Conservation (phyloP, 331 rosid genomes). For the Acacia pycnantha region DNA sequence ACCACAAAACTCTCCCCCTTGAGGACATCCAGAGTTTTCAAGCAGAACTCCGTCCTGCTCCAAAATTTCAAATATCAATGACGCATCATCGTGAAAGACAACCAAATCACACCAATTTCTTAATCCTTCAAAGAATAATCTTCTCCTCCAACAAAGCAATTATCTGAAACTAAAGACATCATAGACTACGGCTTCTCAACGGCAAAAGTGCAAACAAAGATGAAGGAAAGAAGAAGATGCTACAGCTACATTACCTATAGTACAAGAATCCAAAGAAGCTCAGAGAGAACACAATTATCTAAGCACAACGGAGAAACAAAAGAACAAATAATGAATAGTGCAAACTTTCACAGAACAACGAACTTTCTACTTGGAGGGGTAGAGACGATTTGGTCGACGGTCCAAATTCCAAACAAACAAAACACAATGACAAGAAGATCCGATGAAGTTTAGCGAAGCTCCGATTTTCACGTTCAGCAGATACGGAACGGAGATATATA, state of each 20-base stretch:
- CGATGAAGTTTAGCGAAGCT: background rate
- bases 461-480: background rate
- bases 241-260: conserved; percentile 4
- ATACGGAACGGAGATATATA: background rate
- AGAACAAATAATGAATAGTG: background rate
- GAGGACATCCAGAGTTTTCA: background rate
- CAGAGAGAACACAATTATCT: background rate
- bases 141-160: background rate
- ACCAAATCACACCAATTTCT: background rate
- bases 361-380: conserved; percentile 31
- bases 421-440: background rate
- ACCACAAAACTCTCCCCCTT: background rate
- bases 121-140: background rate
- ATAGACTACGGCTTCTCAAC: background rate
- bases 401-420: conserved; percentile 18
- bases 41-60: background rate
- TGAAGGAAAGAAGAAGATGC: background rate
- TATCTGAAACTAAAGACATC: background rate
- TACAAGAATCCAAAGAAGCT: background rate
- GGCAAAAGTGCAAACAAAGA: background rate
- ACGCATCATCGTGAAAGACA: background rate
- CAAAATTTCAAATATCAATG: background rate
- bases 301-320: background rate
- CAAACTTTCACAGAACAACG: conserved; percentile 23
- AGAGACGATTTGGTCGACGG: background rate